Base-by-base conservation (phyloP, 2,329 filamentous ascomycete species). In the Westerdykella aurantiaca region DNA sequence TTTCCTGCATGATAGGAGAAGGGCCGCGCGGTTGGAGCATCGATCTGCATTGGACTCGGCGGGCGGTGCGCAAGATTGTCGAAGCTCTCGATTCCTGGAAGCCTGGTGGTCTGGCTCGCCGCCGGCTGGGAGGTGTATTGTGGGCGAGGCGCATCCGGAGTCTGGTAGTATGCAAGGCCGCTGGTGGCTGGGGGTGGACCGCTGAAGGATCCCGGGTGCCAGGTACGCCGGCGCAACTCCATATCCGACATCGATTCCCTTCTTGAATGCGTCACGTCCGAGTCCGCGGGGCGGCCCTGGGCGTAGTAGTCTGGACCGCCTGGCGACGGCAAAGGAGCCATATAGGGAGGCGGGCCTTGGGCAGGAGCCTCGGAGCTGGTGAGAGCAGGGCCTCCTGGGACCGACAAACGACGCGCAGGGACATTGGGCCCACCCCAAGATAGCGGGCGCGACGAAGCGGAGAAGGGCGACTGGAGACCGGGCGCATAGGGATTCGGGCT, bases 1-100 rank as follows among this genome's bases (percentile, higher is more conserved):
- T 59, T 34, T 41, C 59, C 57, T 31, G 58, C 55, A 46, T 61
- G 67, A 67, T 68, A 62, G 2, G 62, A 63, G 10, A 61, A 69
- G 53, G 47, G 69, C 29, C 49, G 69, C 42, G 56, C 78, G 64
- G 29, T 63, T 3, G 72, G 72, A 34, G 69, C 58, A 53, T 95
- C 88, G 9, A 89, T 69, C 59, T 85, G 79, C 86, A 93, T 90
- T 0, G 88, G 86, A 41, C 86, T 89, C 2, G 80, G 74, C 42
- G 78, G 77, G 38, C 83, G 80, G 39, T 80, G 77, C 21, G 81
- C 84, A 18, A 86, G 73, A 44, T 87, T 83, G 58, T 91, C 88
- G 56, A 96, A 95, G 13, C 88, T 94, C 63, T 95, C 88, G 52
- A 96, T 96, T 12, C 90, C 89, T 1, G 90, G 90, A 12, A 96